phyloP scores from a whole-genome alignment of 73 alveolate genomes.

The Uronychia binucleata region DNA sequence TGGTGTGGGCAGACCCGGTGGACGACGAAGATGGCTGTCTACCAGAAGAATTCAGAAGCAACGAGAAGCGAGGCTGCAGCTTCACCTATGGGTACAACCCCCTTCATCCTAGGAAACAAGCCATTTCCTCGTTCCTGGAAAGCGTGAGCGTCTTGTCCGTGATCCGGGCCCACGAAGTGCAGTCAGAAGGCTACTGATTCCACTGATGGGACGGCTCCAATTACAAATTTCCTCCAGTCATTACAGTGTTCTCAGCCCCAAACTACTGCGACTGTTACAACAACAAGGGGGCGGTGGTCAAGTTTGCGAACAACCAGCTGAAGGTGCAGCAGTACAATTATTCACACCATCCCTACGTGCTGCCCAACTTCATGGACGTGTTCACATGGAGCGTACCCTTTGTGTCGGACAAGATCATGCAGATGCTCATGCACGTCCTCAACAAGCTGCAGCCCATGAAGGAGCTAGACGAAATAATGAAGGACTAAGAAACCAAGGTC shows the following conservation, averaged over 20 bases:
- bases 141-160: slow-evolving; percentile 41
- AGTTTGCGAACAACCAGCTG: slow-evolving; percentile 60
- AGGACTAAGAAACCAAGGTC: no score
- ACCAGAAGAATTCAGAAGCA: slow-evolving; percentile 23
- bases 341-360: slow-evolving; percentile 71
- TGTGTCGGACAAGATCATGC: slow-evolving; percentile 87
- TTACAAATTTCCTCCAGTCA: slow-evolving; percentile 76
- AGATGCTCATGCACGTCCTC: slow-evolving; percentile 54
- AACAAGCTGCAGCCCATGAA: background rate
- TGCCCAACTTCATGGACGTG: slow-evolving; percentile 87
- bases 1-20: slow-evolving; percentile 78
- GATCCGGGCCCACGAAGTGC: slow-evolving; percentile 85
- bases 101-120: slow-evolving; percentile 1
- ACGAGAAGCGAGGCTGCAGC: slow-evolving; percentile 54
- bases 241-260: slow-evolving; percentile 85
- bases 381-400: slow-evolving; percentile 92
- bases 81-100: slow-evolving; percentile 23
- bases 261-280: slow-evolving; percentile 82
- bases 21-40: slow-evolving; percentile 58
- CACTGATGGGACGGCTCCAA: slow-evolving; percentile 76
- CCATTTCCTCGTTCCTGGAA: slow-evolving; percentile 44
- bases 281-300: slow-evolving; percentile 81
- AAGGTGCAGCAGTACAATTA: slow-evolving; percentile 72
- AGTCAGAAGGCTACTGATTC: slow-evolving; percentile 75
- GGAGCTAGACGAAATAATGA: no score